Conservation (phyloP, 768 basidiomycete species). For the Hortiboletus flavorubellus region DNA sequence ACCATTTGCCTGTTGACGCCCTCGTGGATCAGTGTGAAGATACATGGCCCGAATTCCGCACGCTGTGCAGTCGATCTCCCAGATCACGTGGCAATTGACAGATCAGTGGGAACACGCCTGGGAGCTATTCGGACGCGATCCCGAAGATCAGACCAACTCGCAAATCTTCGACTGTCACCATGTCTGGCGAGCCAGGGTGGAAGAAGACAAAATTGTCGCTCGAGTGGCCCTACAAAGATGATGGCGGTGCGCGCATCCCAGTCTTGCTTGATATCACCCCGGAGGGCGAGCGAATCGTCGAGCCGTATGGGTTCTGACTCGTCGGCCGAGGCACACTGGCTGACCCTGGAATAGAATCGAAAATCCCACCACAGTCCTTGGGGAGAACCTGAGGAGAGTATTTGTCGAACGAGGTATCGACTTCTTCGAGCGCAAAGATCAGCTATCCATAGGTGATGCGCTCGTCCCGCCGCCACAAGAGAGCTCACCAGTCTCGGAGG, state of each 20-base stretch:
- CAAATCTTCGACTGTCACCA: neutral
- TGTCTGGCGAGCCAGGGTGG: conserved; percentile 43
- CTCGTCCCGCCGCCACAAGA: conserved; percentile 28
- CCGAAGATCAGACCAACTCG: neutral
- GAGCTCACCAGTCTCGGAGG: conserved; percentile 24
- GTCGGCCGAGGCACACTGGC: conserved; percentile 2
- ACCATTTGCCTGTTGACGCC: conserved; percentile 25
- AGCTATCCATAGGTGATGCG: conserved; percentile 17
- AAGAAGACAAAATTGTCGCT: conserved; percentile 64
- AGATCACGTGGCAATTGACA: conserved; percentile 25
- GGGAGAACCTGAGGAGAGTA: conserved; percentile 63
- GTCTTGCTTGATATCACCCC: conserved; percentile 64
- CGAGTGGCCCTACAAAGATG: conserved; percentile 80
- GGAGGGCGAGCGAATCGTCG: conserved; percentile 66
- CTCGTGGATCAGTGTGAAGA: conserved; percentile 33
- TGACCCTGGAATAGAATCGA: conserved; percentile 43
- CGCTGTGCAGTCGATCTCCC: conserved; percentile 1
- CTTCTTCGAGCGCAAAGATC: conserved; percentile 60
- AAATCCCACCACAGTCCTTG: conserved; percentile 55
- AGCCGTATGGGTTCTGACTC: conserved; percentile 52
- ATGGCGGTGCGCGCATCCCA: conserved; percentile 60
- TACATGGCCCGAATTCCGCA: conserved; percentile 11
- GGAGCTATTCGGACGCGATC: too few relatives aligned
- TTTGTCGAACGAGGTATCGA: conserved; percentile 72
- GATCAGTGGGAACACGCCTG: too few relatives aligned